A percentile compares a stretch with the other conserved stretches of the same genome.
Conservation (phyloP, 352 stramenopile genomes). For the Nothophytophthora sp. region DNA sequence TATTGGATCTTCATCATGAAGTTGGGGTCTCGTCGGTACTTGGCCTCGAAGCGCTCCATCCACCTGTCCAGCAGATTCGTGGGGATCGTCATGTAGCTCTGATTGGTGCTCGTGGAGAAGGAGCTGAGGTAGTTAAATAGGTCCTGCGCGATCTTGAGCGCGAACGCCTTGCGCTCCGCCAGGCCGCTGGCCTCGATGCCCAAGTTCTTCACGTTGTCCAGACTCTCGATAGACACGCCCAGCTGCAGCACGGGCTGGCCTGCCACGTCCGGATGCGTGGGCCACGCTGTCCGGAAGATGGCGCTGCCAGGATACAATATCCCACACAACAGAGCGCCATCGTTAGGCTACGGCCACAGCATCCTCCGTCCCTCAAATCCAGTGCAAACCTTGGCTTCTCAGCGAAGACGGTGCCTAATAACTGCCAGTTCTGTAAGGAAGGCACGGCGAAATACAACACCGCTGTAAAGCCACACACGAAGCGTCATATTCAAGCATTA, state of each 20-base stretch:
- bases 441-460: constrained; percentile 77
- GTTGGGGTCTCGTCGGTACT: constrained; percentile 88
- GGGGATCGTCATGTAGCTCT: constrained; percentile 87
- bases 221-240: constrained; percentile 68
- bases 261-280: constrained; percentile 60
- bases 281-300: constrained; percentile 68
- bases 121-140: constrained; percentile 93
- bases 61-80: constrained; percentile 92
- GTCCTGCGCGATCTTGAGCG: constrained; percentile 92
- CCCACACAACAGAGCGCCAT: too few relatives aligned
- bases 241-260: constrained; percentile 63
- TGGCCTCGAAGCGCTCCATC: constrained; percentile 91
- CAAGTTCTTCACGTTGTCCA: constrained; percentile 78
- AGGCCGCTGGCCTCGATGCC: constrained; percentile 67
- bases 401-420: constrained; percentile 71
- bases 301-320: constrained; percentile 29
- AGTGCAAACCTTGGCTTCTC: constrained; percentile 46
- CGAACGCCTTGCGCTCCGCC: constrained; percentile 77
- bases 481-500: constrained; percentile 1
- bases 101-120: constrained; percentile 77
- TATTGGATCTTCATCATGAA: constrained; percentile 90
- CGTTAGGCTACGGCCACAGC: not conserved
- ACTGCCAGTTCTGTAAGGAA: constrained; percentile 67
- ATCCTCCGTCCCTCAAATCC: not conserved
- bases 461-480: constrained; percentile 31